Evolutionary conservation across 148 eudicot species (phyloP).

Genomic region (Chenopodium album): DNA sequence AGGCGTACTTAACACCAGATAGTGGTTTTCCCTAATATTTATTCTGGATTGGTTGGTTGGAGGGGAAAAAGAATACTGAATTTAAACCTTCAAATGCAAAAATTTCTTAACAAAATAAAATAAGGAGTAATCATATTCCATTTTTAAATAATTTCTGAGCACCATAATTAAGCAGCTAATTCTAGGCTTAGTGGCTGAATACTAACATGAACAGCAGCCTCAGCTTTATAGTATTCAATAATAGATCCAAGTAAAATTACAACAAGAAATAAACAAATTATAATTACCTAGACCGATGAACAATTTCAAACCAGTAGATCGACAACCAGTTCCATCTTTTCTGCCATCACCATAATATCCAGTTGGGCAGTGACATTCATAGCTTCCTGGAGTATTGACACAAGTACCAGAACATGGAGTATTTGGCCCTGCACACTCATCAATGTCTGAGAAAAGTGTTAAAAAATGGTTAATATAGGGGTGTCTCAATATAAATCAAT

Average conservation of each 20-base stretch:
- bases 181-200: not conserved
- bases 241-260: not conserved
- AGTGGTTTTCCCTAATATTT: no score
- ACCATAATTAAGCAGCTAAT: not conserved
- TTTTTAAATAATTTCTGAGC: not conserved
- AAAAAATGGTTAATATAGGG: not conserved
- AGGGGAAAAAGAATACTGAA: not conserved
- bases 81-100: no score
- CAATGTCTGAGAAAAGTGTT: constrained; percentile 10
- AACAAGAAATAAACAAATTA: not conserved
- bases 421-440: not conserved
- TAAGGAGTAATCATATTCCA: not conserved
- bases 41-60: no score
- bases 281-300: constrained; percentile 2
- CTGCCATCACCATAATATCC: constrained; percentile 22
- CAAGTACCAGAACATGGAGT: constrained; percentile 20
- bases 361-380: constrained; percentile 20
- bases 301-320: not conserved
- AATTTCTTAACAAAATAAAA: not conserved
- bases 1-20: not conserved
- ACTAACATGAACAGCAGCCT: not conserved
- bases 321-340: constrained; percentile 27
- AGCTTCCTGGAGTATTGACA: constrained; percentile 20
- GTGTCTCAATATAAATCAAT: not conserved
- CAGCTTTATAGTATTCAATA: not conserved